Evolutionary conservation across 164 flowering plant genomes (phyloP), one percentile per base, ranked within the genome.

Genomic region (Warburgia ugandensis): DNA sequence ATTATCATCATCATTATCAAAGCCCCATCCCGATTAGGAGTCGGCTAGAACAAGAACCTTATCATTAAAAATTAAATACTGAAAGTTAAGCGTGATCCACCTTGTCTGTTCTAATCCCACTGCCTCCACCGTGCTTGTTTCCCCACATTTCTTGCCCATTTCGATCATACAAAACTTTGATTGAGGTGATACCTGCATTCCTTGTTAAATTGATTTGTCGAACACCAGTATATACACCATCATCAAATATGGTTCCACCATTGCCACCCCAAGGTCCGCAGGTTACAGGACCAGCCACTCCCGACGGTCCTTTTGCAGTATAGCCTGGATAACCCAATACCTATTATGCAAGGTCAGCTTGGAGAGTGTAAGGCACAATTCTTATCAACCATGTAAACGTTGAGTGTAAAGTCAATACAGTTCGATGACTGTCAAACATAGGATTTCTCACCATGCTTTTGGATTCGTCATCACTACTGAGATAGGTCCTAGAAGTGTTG

Each of bases 201-300:
- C 95, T 78, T 0, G 84, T 63, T 25, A 89, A 3, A 43, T 71
- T 62, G 13, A 89, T 69, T 58, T 81, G 85, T 37, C 84, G 75
- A 40, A 89, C 64, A 10, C 97, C 95, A 0, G 76, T 73, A 30
- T 69, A 62, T 2, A 40, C 43, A 22, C 92, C 90, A 68, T 89
- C 97, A 42, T 89, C 83, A 39, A 83, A 89, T n/a, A 38, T 23
- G 4, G 61, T 58, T 14, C 97, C 97, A 5, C 95, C 86, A 16
- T 13, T 65, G 25, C 97, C 95, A 19, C 95, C 97, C 87, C 89
- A 89, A 0, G 95, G 95, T 61, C 97, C 95, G 55, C 53, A 76
- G 19, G 78, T 63, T 47, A 71, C 52, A 1, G 59, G 62, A 3
- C 77, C 78, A 22, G 66, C 68, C 2, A 17, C 48, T 19, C 19